Percentiles rank a stretch among this genome's conserved stretches.
These are phyloP conservation scores for Coemansia sp. DNA, from an alignment of 192 early-diverging fungal genomes.

Conservation along the genomic window DNA sequence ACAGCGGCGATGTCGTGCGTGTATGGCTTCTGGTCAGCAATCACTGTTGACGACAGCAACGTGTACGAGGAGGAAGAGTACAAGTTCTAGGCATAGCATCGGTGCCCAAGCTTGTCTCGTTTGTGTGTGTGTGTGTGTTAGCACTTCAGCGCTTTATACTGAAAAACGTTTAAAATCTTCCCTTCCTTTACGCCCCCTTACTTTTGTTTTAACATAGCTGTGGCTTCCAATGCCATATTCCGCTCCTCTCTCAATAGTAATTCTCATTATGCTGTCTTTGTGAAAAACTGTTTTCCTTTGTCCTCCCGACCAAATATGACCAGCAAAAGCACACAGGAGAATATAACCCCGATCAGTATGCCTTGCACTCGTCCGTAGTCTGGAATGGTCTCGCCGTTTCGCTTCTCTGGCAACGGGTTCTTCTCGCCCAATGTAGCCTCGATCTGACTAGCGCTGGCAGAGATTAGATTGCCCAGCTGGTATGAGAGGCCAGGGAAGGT, in stretches of 20 bases:
- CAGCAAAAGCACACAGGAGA: slow-evolving; percentile 42
- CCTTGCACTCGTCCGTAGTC: slow-evolving; percentile 58
- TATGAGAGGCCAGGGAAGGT: slow-evolving; percentile 72
- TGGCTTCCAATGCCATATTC: not conserved
- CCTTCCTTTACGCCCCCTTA: not conserved
- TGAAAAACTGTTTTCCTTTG: slow-evolving; percentile 59
- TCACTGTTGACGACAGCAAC: slow-evolving; percentile 55
- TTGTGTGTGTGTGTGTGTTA: too few relatives aligned
- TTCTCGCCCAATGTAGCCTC: slow-evolving; percentile 57
- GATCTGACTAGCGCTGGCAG: slow-evolving; percentile 57
- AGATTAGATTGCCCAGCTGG: slow-evolving; percentile 71
- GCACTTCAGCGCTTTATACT: slow-evolving; percentile 4
- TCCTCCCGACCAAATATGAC: slow-evolving; percentile 59
- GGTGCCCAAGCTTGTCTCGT: slow-evolving; percentile 5
- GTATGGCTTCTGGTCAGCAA: slow-evolving; percentile 58
- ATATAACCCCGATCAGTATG: slow-evolving; percentile 59
- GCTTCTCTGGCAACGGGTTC: slow-evolving; percentile 50
- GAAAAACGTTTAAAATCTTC: slow-evolving; percentile 1
- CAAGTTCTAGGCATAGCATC: slow-evolving; percentile 31
- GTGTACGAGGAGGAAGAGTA: slow-evolving; percentile 41
- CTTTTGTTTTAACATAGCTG: too few relatives aligned
- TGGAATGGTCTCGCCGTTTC: slow-evolving; percentile 45
- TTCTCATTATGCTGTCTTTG: not conserved
- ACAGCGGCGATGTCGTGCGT: slow-evolving; percentile 43
- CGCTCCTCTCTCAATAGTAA: not conserved